Evolutionary conservation across 164 flowering plant species (phyloP).

Genomic region (Piper longum): DNA sequence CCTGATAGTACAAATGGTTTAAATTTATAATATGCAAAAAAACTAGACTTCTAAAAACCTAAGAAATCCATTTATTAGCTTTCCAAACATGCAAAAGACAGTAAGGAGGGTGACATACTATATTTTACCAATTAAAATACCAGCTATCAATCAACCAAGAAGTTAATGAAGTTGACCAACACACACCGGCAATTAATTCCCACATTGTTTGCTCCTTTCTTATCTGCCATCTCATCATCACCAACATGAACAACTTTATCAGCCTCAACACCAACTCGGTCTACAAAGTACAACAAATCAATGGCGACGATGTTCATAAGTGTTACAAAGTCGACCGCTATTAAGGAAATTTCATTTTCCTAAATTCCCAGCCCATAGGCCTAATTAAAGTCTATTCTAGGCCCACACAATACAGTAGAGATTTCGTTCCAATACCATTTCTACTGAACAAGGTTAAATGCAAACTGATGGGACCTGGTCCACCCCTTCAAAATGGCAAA

Average conservation of each 20-base stretch:
- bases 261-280: conserved; percentile 46
- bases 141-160: background rate
- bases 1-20: too few species aligned
- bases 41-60: background rate
- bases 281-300: conserved; percentile 20
- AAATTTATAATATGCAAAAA: background rate
- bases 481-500: too few species aligned
- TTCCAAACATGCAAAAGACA: background rate
- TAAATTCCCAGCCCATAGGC: too few species aligned
- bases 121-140: background rate
- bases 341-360: too few species aligned
- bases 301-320: background rate
- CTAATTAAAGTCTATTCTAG: too few species aligned
- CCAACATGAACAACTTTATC: conserved; percentile 70
- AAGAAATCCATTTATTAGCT: background rate
- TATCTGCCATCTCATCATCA: conserved; percentile 75
- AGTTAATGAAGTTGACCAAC: background rate
- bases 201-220: conserved; percentile 65
- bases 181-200: conserved; percentile 87
- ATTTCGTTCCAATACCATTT: too few species aligned
- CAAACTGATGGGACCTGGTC: too few species aligned
- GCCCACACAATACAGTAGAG: too few species aligned
- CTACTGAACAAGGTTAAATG: too few species aligned
- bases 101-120: background rate
- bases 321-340: background rate